These are phyloP conservation scores for Nannochloropsis salina DNA, from an alignment of 108 stramenopile species.

Conservation along the genomic window DNA sequence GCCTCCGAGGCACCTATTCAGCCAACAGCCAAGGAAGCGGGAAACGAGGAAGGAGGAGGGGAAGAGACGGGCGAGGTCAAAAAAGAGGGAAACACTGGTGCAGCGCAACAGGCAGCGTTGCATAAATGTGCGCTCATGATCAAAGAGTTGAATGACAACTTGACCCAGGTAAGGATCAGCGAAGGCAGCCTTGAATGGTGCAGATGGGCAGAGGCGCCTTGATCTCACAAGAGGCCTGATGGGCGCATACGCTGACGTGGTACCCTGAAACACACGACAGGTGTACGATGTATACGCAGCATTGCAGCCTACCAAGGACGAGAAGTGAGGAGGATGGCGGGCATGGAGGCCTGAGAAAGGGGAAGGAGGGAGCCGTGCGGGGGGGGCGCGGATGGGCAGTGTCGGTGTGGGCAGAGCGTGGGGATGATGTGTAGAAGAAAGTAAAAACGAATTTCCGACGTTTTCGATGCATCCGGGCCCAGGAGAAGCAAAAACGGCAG, in stretches of 20 bases:
- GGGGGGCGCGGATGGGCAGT: too few species aligned
- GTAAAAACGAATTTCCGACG: too few species aligned
- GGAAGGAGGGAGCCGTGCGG: neutral
- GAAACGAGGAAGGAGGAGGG: neutral
- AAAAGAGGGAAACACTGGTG: neutral
- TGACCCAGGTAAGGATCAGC: neutral
- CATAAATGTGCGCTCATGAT: neutral
- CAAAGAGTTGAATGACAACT: constrained; percentile 20
- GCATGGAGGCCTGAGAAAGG: too few species aligned
- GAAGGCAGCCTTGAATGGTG: neutral
- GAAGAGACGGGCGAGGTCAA: neutral
- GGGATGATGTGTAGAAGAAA: too few species aligned
- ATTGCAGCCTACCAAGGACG: neutral
- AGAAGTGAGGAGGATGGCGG: neutral
- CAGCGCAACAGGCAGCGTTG: neutral
- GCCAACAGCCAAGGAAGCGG: neutral
- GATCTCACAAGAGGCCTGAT: neutral
- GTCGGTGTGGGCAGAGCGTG: too few species aligned
- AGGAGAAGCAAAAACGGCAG: too few species aligned
- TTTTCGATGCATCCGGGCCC: too few species aligned
- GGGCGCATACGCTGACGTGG: too few species aligned
- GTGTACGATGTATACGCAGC: constrained; percentile 19
- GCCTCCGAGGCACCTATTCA: neutral
- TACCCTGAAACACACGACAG: neutral
- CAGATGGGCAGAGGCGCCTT: neutral